Evolutionary conservation across 2,329 filamentous ascomycete genomes (phyloP).

Genomic region (Diaporthe sp.): DNA sequence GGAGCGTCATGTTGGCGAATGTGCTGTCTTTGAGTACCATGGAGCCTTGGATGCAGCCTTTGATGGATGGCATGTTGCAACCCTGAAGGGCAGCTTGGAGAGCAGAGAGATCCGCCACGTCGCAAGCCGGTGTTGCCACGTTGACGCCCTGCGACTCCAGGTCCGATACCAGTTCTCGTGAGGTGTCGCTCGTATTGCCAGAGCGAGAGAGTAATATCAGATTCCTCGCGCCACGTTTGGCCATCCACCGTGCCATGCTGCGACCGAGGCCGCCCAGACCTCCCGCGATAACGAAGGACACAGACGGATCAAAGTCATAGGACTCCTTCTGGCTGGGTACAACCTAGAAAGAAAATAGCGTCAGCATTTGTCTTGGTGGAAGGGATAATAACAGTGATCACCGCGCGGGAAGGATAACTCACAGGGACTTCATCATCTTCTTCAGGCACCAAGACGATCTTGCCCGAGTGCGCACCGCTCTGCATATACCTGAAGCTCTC

Average conservation of each 20-base stretch:
- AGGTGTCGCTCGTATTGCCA: neutral
- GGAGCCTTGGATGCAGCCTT: constrained; percentile 4
- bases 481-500: constrained; percentile 7
- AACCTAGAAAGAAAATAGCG: neutral
- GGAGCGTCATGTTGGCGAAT: neutral
- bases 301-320: constrained; percentile 40
- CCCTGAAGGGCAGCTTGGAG: neutral
- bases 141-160: constrained; percentile 26
- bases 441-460: neutral
- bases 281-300: constrained; percentile 47
- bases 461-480: constrained; percentile 3
- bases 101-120: constrained; percentile 35
- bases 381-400: neutral
- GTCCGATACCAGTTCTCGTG: constrained; percentile 18
- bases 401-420: neutral
- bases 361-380: neutral
- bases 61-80: constrained; percentile 8
- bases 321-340: constrained; percentile 38
- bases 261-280: constrained; percentile 48
- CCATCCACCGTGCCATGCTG: constrained; percentile 39
- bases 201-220: constrained; percentile 40
- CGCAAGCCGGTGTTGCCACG: constrained; percentile 38
- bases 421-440: neutral
- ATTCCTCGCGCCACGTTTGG: constrained; percentile 36
- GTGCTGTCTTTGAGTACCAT: constrained; percentile 19